Conservation (phyloP, 108 stramenopile species). For the Nitzschia palea region DNA sequence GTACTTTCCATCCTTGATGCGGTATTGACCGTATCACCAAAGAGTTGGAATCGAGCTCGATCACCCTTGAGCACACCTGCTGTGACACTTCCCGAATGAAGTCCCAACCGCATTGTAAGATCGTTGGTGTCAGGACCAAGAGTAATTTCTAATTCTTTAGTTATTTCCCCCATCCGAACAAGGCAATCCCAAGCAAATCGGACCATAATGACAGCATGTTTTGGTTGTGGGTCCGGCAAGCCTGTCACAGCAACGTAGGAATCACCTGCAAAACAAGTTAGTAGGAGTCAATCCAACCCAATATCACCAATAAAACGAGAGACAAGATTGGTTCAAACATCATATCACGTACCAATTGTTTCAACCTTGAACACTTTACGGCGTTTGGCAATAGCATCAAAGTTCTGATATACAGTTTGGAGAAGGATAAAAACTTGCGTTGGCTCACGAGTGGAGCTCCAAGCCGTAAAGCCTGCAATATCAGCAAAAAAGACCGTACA, state of each 20-base stretch:
- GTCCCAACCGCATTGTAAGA: conserved; percentile 42
- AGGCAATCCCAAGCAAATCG: conserved; percentile 16
- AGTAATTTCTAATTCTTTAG: conserved; percentile 6
- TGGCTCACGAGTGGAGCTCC: conserved; percentile 8
- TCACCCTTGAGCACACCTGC: conserved; percentile 55
- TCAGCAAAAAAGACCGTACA: conserved; percentile 11
- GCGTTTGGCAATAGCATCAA: conserved; percentile 3
- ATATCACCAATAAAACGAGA: too few relatives aligned
- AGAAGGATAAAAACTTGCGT: conserved; percentile 9
- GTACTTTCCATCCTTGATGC: conserved; percentile 15
- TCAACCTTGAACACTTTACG: conserved; percentile 14
- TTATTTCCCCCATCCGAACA: not conserved
- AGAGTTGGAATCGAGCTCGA: conserved; percentile 49
- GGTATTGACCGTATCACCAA: conserved; percentile 49
- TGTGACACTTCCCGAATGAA: conserved; percentile 43
- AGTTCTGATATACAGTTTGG: not conserved
- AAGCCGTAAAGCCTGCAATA: conserved; percentile 22
- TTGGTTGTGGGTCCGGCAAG: conserved; percentile 26
- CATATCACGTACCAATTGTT: too few relatives aligned
- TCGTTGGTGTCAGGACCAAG: conserved; percentile 29
- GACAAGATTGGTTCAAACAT: too few relatives aligned
- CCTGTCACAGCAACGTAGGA: conserved; percentile 38
- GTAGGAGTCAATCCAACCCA: too few relatives aligned
- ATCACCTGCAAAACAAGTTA: too few relatives aligned
- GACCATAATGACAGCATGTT: conserved; percentile 11